A percentile compares a stretch with the other conserved stretches of the same genome.
Evolutionary conservation across 495 filamentous ascomycete species (phyloP).

Genomic region (Penicillium bialowiezense): DNA sequence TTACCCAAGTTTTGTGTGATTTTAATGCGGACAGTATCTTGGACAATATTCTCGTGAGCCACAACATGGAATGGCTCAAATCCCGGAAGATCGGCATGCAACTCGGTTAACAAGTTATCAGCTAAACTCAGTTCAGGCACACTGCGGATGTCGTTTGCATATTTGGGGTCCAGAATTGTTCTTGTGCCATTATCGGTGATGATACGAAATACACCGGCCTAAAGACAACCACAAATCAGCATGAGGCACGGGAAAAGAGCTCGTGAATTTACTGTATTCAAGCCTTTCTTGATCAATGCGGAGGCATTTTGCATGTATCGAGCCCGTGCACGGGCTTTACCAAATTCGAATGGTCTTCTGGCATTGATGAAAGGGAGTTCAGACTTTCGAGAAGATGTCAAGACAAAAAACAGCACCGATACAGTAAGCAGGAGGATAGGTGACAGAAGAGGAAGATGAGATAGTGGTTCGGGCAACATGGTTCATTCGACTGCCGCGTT

Average conservation of each 20-base stretch:
- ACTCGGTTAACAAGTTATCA: background rate
- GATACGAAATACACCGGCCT: constrained; percentile 3
- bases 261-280: background rate
- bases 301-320: background rate
- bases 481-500: too few species aligned
- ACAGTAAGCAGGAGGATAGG: too few species aligned
- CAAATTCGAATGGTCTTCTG: background rate
- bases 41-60: background rate
- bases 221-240: background rate
- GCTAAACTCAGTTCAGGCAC: background rate
- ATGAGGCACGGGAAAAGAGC: too few species aligned
- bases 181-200: constrained; percentile 5
- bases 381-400: too few species aligned
- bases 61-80: background rate
- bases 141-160: constrained; percentile 6
- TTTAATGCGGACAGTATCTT: background rate
- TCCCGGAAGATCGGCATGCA: constrained; percentile 2
- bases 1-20: constrained; percentile 3
- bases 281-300: background rate
- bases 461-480: too few species aligned
- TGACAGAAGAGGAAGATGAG: too few species aligned
- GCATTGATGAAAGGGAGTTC: too few species aligned
- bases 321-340: background rate
- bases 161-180: constrained; percentile 5
- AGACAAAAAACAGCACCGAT: too few species aligned